phyloP scores from a whole-genome alignment of 805 yeast species.

The Cyberlindnera saturnus region DNA sequence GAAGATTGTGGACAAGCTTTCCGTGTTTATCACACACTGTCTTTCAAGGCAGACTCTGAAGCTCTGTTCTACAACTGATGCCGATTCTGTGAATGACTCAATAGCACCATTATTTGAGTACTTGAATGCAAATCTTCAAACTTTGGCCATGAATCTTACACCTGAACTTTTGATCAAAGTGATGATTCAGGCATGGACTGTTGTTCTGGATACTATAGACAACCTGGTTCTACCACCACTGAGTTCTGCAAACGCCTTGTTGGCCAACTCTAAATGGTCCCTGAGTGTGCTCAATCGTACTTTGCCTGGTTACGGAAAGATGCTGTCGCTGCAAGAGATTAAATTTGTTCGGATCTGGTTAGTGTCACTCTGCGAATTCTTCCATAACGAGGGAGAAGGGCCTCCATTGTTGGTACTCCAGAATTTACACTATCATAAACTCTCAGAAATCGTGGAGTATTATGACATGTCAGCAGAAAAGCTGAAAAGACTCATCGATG shows the following conservation, averaged over 20 bases:
- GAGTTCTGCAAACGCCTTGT: constrained; percentile 32
- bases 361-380: constrained; percentile 62
- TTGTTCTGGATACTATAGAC: constrained; percentile 64
- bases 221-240: constrained; percentile 68
- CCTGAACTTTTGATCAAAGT: constrained; percentile 51
- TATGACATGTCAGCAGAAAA: constrained; percentile 46
- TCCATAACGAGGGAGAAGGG: constrained; percentile 77
- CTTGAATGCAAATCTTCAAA: constrained; percentile 59
- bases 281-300: constrained; percentile 14
- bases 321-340: constrained; percentile 52
- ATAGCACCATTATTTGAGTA: constrained; percentile 71
- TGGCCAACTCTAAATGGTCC: not conserved
- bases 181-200: constrained; percentile 78
- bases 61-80: constrained; percentile 44
- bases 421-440: constrained; percentile 55
- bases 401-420: constrained; percentile 63
- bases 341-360: constrained; percentile 72
- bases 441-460: constrained; percentile 57
- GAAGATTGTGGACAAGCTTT: constrained; percentile 66
- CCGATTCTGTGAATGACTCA: constrained; percentile 52
- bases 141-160: constrained; percentile 55
- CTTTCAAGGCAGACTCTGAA: constrained; percentile 53
- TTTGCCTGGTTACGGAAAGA: constrained; percentile 45
- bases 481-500: constrained; percentile 53
- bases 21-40: constrained; percentile 52